Evolutionary conservation across 257 asterid species (phyloP), one percentile per base, ranked within the genome.

Genomic region (Primulina tabacum): DNA sequence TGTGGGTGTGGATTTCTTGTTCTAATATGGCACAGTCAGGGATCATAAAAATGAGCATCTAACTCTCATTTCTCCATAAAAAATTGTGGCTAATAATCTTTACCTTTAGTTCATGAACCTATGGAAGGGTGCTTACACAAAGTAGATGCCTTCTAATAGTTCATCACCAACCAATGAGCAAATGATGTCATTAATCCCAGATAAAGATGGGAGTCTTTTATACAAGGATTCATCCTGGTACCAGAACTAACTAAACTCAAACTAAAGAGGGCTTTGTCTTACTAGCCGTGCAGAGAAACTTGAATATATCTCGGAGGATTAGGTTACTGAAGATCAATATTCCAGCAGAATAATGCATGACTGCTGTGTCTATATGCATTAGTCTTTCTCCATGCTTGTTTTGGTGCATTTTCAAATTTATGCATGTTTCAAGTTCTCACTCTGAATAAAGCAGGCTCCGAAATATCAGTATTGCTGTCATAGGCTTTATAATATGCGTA

Each of bases 91-190:
- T 38, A 60, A 32, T 20, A 47, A 43, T 18, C 10, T 43, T 58
- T 60, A 3, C 64, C n/a, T 24, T 43, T 33, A 40, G 35, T 24
- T 16, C 7, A 52, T 32, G 53, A 60, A 20, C 52, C 26, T 30
- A 12, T 10, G 35, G 50, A 70, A 64, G 30, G 26, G 52, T 58
- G 33, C 50, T 20, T 67, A 12, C 12, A 8, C 62, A 62, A 64
- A 18, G 5, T 40, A 76, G 58, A 10, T 64, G 60, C 33, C 72
- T 58, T 32, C 58, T 28, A 52, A 35, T 50, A 66, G 38, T 43
- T 21, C 34, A 30, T 16, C 30, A 33, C 24, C n/a, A 30, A 35
- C 67, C 60, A 34, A 52, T 35, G 29, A 62, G n/a, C 35, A 14
- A 50, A 30, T 35, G 37, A 29, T 65, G 18, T 3, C 32, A 35